These are phyloP conservation scores for Nepenthes alata DNA, from an alignment of 179 eudicot species.

Conservation along the genomic window DNA sequence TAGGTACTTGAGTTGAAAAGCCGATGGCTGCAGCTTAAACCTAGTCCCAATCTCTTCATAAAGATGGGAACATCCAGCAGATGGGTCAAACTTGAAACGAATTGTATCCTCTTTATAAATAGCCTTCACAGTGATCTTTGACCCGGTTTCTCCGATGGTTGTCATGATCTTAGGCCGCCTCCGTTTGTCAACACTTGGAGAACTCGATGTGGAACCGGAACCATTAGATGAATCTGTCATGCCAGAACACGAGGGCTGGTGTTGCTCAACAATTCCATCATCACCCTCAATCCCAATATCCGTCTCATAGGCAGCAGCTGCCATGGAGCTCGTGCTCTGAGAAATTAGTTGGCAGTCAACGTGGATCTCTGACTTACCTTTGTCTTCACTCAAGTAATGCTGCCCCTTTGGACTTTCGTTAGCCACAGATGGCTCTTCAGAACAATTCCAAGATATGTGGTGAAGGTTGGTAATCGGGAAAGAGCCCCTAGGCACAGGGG, in stretches of 20 bases:
- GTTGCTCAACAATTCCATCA: conserved; percentile 23
- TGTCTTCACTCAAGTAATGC: conserved; percentile 6
- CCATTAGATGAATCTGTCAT: conserved; percentile 64
- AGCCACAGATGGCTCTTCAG: conserved; percentile 1
- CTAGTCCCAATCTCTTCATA: conserved; percentile 68
- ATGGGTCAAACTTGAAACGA: conserved; percentile 62
- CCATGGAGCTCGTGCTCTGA: conserved; percentile 13
- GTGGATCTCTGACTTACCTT: conserved; percentile 9
- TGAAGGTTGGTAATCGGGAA: not conserved
- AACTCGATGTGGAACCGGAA: conserved; percentile 55
- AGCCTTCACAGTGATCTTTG: conserved; percentile 58
- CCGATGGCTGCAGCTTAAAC: conserved; percentile 45
- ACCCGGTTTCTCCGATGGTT: conserved; percentile 6
- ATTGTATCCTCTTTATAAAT: conserved; percentile 59
- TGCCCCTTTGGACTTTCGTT: not conserved
- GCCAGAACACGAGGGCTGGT: conserved; percentile 49
- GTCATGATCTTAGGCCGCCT: conserved; percentile 12
- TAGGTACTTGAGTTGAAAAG: conserved; percentile 75
- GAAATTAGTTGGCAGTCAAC: conserved; percentile 11
- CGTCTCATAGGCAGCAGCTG: conserved; percentile 18
- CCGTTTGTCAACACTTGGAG: conserved; percentile 25
- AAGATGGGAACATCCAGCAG: conserved; percentile 42
- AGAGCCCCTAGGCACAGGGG: conserved; percentile 1
- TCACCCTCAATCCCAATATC: conserved; percentile 18
- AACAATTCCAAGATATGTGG: conserved; percentile 4